Evolutionary conservation across 2,329 filamentous ascomycete species (phyloP), one percentile per base, ranked within the genome.

Genomic region (Colletotrichum karsti): DNA sequence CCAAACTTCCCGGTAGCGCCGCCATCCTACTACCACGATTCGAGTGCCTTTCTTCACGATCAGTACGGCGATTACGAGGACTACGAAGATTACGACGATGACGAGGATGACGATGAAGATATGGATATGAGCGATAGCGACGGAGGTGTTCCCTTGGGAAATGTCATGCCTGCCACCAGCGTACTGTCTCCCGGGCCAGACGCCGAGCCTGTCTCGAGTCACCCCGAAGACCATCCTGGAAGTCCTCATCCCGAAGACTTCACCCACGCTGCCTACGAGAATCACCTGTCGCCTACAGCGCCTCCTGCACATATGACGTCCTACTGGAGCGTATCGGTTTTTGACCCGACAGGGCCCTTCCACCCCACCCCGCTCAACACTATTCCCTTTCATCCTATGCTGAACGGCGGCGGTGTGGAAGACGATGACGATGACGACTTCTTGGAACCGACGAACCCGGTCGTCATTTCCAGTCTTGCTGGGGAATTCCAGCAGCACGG

Each of bases 71-170:
- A 63, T 9, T 63, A 67, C 37, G 59, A 57, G 18, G 64, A 66
- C 24, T 69, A 69, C 26, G 63, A 55, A 46, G 53, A 63, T 26
- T 48, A 63, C 37, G 57, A 66, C 7, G 53, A 64, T 28, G 66
- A 63, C 26, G 63, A 61, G 20, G 42, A 63, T 18, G 46, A 67
- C 13, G 67, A 71, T 20, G 63, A 71, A 30, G 73, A 75, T 33
- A 63, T 76, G 35, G 75, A 75, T 37, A 77, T 81, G 76, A 78
- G 75, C 72, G 79, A 80, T 22, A 75, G 73, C 60, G 77, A 80
- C 59, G 76, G 77, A 28, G 77, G 78, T 48, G 76, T 72, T 55
- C 71, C 75, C 35, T 54, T 67, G 28, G 58, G 35, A 30, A 53
- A 50, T 26, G 59, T 69, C 54, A 48, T 55, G 62, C 48, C 58